Base-by-base conservation (phyloP, 2,329 filamentous ascomycete species). In the Metarhizium guizhouense region DNA sequence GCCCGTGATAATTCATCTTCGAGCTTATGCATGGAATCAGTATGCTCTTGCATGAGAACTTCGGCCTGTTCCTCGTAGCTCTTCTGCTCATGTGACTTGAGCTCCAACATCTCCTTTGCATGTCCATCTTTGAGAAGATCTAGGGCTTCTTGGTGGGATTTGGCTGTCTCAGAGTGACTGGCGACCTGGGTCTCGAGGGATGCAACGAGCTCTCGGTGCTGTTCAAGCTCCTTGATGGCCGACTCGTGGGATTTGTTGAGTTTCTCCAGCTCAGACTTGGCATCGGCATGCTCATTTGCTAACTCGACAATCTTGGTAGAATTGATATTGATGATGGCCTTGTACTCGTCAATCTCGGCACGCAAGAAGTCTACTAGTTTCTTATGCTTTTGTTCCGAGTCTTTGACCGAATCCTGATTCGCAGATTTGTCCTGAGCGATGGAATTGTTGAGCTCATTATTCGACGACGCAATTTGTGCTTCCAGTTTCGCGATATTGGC, bases 311-410 rank as follows among this genome's bases (percentile, higher is more conserved):
- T 84, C 63, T 85, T 88, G 43, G 79, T 68, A 13, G 84, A 76
- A 63, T 92, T 89, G 61, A 76, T 79, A 59, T 81, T 79, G 63
- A 95, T 86, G 42, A 88, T 82, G 3, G 79, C 74, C 72, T 88
- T 92, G 72, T 95, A 91, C 66, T 90, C 85, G 53, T 92, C 84
- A 54, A 96, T 86, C 67, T 95, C 86, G 57, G 73, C 78, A 59
- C 88, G 87, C 47, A 96, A 72, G 48, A 76, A 76, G 40, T 76
- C 73, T 38, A 88, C 73, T 51, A 85, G 72, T 40, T 80, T 76
- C 56, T 85, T 74, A 58, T 89, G 83, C 65, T 80, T 78, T 45
- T 70, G 69, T 40, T 79, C 72, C 2, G 70, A 73, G 57, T 83
- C 79, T 54, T 70, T 71, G 34, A 59, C 54, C 1, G 78, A 72